Evolutionary conservation across 768 basidiomycete genomes (phyloP).

Genomic region (Naematelia aurantialba): DNA sequence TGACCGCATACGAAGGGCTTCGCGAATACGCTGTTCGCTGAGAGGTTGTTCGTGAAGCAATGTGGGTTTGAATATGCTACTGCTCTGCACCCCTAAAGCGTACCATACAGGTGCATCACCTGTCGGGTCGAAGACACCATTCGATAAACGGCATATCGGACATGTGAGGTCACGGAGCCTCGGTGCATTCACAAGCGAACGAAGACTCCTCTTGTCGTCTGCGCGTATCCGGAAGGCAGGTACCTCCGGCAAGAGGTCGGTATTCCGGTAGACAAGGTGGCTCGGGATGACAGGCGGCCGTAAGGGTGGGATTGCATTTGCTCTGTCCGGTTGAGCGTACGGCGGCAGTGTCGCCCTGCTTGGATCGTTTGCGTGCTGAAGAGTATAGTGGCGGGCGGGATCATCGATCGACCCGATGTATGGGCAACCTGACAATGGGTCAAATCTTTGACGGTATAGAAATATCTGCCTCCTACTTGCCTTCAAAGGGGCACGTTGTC

Average conservation of each 20-base stretch:
- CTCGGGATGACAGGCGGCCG: not conserved
- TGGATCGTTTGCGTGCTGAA: not conserved
- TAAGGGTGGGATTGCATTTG: not conserved
- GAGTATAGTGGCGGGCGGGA: not conserved
- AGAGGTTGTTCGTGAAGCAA: not conserved
- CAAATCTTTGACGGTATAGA: not conserved
- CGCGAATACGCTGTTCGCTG: not conserved
- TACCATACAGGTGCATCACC: not conserved
- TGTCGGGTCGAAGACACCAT: not conserved
- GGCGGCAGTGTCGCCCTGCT: not conserved
- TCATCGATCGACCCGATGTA: not conserved
- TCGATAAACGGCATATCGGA: not conserved
- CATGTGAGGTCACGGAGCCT: not conserved
- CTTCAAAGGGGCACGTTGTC: slow-evolving; percentile 3
- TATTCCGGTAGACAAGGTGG: not conserved
- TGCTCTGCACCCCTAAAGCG: not conserved
- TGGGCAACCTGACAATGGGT: not conserved
- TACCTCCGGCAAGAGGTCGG: not conserved
- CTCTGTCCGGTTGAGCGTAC: not conserved
- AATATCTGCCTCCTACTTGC: not conserved
- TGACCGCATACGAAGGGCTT: not conserved
- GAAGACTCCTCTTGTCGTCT: not conserved
- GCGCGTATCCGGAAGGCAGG: not conserved
- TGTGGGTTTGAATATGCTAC: not conserved
- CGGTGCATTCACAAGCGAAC: not conserved